Base-by-base conservation (phyloP, 2,329 filamentous ascomycete species). In the Colletotrichum magnum region DNA sequence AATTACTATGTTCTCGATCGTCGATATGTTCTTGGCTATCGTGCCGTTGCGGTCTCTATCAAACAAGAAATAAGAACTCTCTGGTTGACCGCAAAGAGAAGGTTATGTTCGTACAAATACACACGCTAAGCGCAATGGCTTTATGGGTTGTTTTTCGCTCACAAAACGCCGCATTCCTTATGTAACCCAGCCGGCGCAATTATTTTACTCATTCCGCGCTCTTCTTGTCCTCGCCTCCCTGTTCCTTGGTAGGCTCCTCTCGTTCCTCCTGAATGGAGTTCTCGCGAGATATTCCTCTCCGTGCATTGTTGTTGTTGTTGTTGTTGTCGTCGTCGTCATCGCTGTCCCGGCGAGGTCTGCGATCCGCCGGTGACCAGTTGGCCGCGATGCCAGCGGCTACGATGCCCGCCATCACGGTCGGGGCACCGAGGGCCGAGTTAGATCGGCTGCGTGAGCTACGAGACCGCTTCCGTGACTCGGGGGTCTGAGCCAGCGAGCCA, bases 351-450 rank as follows among this genome's bases (percentile, higher is more conserved):
- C 74, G 76, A 18, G 36, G 21, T 57, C 79, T 81, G 9, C 88
- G 82, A 69, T 91, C 90, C 63, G 90, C 87, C 1, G 93, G 93
- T 56, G 92, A 93, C 92, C 92, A 95, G 36, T 91, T 92, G 15
- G 90, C 92, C 41, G 90, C 92, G 41, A 95, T 88, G 75, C 91
- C 92, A 51, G 92, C 93, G 9, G 92, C 93, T 58, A 95, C 89
- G 67, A 95, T 91, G 70, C 93, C 93, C n/a, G 93, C 92, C 93
- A 94, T 94, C 70, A 94, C 92, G 7, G 91, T 90, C 2, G 92
- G 90, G 2, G 92, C 91, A 12, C 90, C 92, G 12, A 95, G 85
- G 2, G 92, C 92, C 32, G 92, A 94, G 78, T 91, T 91, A 48
- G 87, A 89, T 66, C 90, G 83, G 64, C 89, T 90, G 69, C 90